Evolutionary conservation across 2,329 filamentous ascomycete genomes (phyloP), one percentile per base, ranked within the genome.

Genomic region (Aureobasidium sp.): DNA sequence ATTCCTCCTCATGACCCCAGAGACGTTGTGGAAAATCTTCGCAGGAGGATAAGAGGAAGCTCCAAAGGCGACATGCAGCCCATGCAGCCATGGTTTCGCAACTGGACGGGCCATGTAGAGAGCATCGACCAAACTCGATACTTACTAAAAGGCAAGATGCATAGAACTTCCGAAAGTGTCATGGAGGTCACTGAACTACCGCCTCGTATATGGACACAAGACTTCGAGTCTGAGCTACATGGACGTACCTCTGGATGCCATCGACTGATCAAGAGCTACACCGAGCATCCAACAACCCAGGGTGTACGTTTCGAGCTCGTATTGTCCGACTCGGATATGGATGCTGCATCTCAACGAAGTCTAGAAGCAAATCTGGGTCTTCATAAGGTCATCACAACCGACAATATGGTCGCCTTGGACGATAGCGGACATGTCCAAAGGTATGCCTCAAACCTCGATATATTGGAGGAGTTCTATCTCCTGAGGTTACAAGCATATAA

Each of bases 61-160:
- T 72, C 71, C 6, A 80, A 80, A 65, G 75, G 82, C 4, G 84
- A 89, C 46, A 90, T 96, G 73, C 79, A 86, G 70, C 84, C 89
- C 0, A 99, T 99, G 94, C 85, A 82, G 36, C 94, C 94, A 0
- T 99, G 94, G 94, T 99, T 96, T 80, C 88, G 91, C 67, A 92
- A 91, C 23, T 99, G 94, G 86, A 95, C 89, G 67, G 95, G 95
- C 59, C 85, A 82, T 12, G 80, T 88, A 1, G 87, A 92, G 67
- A 79, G 80, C 46, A 79, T 88, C 13, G 89, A 85, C 1, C 83
- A 85, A 2, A 89, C 93, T 72, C 86, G 88, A n/a, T 37, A 36
- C 20, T 36, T 20, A 2, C 13, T 51, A 5, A n/a, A 6, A 15
- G 32, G 48, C 5, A 37, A 87, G 26, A 86, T 91, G 63, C 82